phyloP scores from a whole-genome alignment of 1,139 yeast genomes.

The Casaregolazyma lundiana region DNA sequence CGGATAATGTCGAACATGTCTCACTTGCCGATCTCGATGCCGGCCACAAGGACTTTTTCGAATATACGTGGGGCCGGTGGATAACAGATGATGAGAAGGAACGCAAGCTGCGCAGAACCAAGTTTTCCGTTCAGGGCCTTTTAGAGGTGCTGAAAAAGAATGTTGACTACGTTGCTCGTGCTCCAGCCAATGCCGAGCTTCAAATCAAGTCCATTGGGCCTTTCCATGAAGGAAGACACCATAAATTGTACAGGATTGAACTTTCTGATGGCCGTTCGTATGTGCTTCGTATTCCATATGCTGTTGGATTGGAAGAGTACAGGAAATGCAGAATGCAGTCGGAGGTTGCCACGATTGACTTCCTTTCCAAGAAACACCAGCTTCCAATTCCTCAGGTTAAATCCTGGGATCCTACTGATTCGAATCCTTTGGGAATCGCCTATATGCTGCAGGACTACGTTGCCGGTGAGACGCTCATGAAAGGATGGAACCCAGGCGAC shows the following conservation, averaged over 20 bases:
- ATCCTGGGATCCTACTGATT: slow-evolving; percentile 53
- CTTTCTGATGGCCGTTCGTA: slow-evolving; percentile 57
- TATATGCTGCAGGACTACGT: slow-evolving; percentile 75
- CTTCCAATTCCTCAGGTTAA: slow-evolving; percentile 67
- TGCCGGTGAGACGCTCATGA: slow-evolving; percentile 80
- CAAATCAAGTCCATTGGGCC: slow-evolving; percentile 70
- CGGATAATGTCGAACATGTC: slow-evolving; percentile 13
- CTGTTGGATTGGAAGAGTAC: slow-evolving; percentile 53
- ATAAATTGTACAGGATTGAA: slow-evolving; percentile 71
- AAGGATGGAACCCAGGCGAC: slow-evolving; percentile 79
- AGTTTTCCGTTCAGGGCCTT: slow-evolving; percentile 76
- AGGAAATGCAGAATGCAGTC: slow-evolving; percentile 67
- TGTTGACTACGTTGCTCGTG: slow-evolving; percentile 26
- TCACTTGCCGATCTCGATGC: slow-evolving; percentile 53
- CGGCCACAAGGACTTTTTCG: slow-evolving; percentile 68
- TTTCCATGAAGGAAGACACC: slow-evolving; percentile 91
- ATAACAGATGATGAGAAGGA: slow-evolving; percentile 69
- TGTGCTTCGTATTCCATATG: slow-evolving; percentile 81
- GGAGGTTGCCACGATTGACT: slow-evolving; percentile 93
- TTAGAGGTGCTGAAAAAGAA: slow-evolving; percentile 33
- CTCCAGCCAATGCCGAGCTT: slow-evolving; percentile 39
- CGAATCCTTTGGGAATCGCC: slow-evolving; percentile 64
- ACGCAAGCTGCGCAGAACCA: slow-evolving; percentile 71
- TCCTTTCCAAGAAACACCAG: slow-evolving; percentile 47
- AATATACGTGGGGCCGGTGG: slow-evolving; percentile 96